A percentile compares a stretch with the other conserved stretches of the same genome.
phyloP scores from a whole-genome alignment of 768 basidiomycete species.

The Lactifluus subvellereus region DNA sequence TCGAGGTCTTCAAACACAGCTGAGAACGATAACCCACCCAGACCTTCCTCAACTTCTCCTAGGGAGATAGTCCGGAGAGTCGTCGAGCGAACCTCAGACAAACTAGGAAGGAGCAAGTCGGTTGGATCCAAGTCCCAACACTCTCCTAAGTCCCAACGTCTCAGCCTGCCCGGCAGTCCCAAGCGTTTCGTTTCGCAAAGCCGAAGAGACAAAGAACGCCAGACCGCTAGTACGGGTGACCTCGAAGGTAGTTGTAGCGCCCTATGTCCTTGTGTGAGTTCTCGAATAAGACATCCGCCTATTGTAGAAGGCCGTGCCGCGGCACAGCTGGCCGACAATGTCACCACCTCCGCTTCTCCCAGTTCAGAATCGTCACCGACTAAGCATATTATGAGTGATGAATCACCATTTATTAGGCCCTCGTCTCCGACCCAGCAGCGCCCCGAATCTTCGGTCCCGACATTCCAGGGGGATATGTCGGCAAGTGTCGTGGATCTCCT shows the following conservation, averaged over 20 bases:
- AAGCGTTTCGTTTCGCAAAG: slow-evolving; percentile 53
- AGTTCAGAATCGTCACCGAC: slow-evolving; percentile 8
- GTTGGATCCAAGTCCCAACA: slow-evolving; percentile 21
- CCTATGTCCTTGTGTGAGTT: neutral
- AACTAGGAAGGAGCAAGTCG: slow-evolving; percentile 49
- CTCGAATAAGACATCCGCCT: neutral
- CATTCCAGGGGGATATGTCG: slow-evolving; percentile 66
- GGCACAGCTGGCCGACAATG: neutral
- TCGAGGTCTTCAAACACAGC: slow-evolving; percentile 15
- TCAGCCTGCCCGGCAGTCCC: slow-evolving; percentile 33
- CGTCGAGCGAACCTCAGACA: slow-evolving; percentile 55
- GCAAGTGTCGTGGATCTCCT: slow-evolving; percentile 39
- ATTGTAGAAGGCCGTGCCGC: neutral
- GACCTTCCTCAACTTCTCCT: slow-evolving; percentile 13
- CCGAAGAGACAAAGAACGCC: slow-evolving; percentile 46
- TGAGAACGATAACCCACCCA: slow-evolving; percentile 10
- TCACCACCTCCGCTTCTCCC: slow-evolving; percentile 9
- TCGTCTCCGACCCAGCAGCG: slow-evolving; percentile 53
- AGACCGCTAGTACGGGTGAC: slow-evolving; percentile 34
- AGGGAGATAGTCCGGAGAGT: slow-evolving; percentile 29
- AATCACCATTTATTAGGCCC: slow-evolving; percentile 67
- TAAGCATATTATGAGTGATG: slow-evolving; percentile 34
- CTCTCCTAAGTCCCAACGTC: slow-evolving; percentile 24
- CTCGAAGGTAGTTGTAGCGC: slow-evolving; percentile 6
- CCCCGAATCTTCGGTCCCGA: slow-evolving; percentile 41